phyloP scores from a whole-genome alignment of 1,284 basidiomycete species.

The Quambalaria eucalypti region DNA sequence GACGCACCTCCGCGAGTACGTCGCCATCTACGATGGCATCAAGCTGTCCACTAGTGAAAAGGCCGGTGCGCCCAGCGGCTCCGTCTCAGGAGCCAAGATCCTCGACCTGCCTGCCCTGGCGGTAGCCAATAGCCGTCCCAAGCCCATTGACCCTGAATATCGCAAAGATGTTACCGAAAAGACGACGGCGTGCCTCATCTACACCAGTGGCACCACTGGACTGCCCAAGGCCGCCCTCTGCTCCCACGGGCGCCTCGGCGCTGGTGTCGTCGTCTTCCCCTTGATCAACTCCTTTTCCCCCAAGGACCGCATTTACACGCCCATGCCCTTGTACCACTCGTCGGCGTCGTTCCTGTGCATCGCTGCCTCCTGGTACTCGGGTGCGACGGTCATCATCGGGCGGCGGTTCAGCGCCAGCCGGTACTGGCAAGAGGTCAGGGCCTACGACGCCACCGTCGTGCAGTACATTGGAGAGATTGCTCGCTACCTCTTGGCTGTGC shows the following conservation, averaged over 20 bases:
- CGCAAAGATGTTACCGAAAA: constrained; percentile 21
- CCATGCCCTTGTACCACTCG: constrained; percentile 46
- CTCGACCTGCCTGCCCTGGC: constrained; percentile 25
- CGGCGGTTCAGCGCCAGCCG: constrained; percentile 45
- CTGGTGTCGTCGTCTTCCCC: constrained; percentile 32
- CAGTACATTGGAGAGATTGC: constrained; percentile 48
- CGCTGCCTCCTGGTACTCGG: constrained; percentile 28
- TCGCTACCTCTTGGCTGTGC: constrained; percentile 43
- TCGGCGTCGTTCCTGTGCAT: constrained; percentile 44
- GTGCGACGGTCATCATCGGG: constrained; percentile 46
- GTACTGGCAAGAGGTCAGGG: constrained; percentile 45
- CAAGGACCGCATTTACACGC: constrained; percentile 45
- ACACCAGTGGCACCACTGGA: constrained; percentile 38
- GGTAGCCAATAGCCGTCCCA: constrained; percentile 13
- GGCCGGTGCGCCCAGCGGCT: constrained; percentile 8
- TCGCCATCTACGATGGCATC: constrained; percentile 40
- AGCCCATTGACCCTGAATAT: constrained; percentile 18
- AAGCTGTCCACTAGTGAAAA: constrained; percentile 9
- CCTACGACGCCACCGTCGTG: constrained; percentile 42
- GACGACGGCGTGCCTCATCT: constrained; percentile 31
- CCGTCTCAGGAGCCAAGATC: constrained; percentile 14
- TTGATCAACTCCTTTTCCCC: constrained; percentile 21
- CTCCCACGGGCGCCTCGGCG: constrained; percentile 43
- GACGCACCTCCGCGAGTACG: constrained; percentile 15
- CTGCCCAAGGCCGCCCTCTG: constrained; percentile 46